Evolutionary conservation across 1,284 basidiomycete genomes (phyloP).

Genomic region (Cryptococcus sp.): DNA sequence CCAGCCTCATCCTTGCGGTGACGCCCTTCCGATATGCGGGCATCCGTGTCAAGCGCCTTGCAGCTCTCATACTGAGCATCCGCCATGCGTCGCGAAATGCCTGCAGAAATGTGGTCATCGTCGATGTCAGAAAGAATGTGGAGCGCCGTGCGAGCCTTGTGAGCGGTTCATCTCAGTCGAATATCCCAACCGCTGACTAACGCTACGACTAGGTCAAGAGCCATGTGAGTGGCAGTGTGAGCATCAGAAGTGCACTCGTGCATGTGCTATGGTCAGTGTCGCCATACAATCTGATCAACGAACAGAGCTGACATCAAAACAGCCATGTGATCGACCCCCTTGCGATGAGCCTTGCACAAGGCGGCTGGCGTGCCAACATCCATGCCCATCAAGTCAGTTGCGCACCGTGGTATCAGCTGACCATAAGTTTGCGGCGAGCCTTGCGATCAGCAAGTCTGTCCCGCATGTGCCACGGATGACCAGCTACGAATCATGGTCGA

Average conservation of each 20-base stretch:
- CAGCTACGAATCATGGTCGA: constrained; percentile 17
- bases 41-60: neutral
- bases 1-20: neutral
- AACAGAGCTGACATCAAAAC: too few species aligned
- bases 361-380: constrained; percentile 62
- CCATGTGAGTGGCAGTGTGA: constrained; percentile 58
- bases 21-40: neutral
- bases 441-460: constrained; percentile 63
- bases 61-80: neutral
- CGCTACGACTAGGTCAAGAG: constrained; percentile 35
- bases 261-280: constrained; percentile 70
- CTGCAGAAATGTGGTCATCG: neutral
- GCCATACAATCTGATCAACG: too few species aligned
- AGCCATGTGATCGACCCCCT: constrained; percentile 70
- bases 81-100: neutral
- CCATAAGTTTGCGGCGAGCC: constrained; percentile 65
- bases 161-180: neutral
- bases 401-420: neutral
- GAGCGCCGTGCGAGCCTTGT: neutral
- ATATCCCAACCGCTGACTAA: neutral
- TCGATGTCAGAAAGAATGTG: neutral
- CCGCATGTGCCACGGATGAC: constrained; percentile 57
- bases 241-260: constrained; percentile 62
- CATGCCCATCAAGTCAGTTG: constrained; percentile 62
- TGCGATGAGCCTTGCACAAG: constrained; percentile 63